phyloP scores from a whole-genome alignment of 768 basidiomycete species.

The Tylopilus vinaceipallidus region DNA sequence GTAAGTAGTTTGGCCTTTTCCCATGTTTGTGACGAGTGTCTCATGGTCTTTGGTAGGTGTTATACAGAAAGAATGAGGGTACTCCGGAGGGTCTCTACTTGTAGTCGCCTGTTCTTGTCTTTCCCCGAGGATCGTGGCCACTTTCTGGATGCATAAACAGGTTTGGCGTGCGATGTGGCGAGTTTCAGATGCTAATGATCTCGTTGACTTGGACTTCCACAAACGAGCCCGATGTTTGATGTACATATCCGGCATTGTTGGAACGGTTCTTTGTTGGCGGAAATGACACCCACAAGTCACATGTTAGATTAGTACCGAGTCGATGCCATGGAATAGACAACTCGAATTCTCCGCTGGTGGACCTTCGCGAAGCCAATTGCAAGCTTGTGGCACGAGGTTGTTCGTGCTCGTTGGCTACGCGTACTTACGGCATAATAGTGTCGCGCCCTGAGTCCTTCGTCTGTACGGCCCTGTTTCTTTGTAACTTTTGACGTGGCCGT shows the following conservation, averaged over 20 bases:
- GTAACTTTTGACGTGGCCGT: too few relatives aligned
- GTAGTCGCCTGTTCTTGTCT: constrained; percentile 35
- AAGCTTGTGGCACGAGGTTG: neutral
- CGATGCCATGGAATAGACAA: too few relatives aligned
- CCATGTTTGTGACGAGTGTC: constrained; percentile 3
- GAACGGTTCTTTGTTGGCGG: too few relatives aligned
- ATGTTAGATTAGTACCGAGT: too few relatives aligned
- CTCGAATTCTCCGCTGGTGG: too few relatives aligned
- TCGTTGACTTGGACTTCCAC: too few relatives aligned
- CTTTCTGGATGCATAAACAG: neutral
- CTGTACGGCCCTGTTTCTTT: neutral
- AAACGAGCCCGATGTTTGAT: too few relatives aligned
- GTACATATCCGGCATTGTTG: too few relatives aligned
- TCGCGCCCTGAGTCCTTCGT: neutral
- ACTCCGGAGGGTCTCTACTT: constrained; percentile 88
- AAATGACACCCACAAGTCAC: too few relatives aligned
- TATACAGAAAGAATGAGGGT: constrained; percentile 98
- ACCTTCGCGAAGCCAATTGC: too few relatives aligned
- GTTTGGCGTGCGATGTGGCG: too few relatives aligned
- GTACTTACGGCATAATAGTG: neutral
- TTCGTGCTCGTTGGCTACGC: neutral
- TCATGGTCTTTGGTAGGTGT: constrained; percentile 44
- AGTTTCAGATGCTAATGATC: too few relatives aligned
- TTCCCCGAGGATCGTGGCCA: constrained; percentile 2
- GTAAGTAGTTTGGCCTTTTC: constrained; percentile 39